Conservation (phyloP, 306 rosid species). For the Casuarina equisetifolia region DNA sequence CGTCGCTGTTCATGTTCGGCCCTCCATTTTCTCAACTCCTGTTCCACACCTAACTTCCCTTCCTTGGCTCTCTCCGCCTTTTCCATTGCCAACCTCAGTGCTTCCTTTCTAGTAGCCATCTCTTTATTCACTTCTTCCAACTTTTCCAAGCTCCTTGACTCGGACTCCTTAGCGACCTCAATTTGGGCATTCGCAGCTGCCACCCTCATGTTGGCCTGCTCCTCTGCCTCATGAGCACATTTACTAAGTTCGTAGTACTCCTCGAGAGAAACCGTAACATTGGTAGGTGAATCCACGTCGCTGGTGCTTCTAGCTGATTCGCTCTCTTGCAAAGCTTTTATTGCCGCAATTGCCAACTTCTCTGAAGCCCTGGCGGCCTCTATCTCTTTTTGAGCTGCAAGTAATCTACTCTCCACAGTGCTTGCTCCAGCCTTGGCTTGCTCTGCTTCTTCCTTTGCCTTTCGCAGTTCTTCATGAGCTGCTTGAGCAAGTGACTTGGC, state of each 20-base stretch:
- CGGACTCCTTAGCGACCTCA: constrained; percentile 78
- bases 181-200: constrained; percentile 72
- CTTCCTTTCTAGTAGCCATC: constrained; percentile 73
- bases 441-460: constrained; percentile 76
- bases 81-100: constrained; percentile 73
- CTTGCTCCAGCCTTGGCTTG: constrained; percentile 95
- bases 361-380: constrained; percentile 98
- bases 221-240: constrained; percentile 92
- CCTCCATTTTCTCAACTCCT: constrained; percentile 93
- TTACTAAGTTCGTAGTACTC: constrained; percentile 96
- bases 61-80: constrained; percentile 97
- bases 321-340: constrained; percentile 93
- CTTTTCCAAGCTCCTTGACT: constrained; percentile 69
- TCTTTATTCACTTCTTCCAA: constrained; percentile 78
- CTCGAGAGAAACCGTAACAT: constrained; percentile 80
- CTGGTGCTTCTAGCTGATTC: constrained; percentile 57
- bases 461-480: constrained; percentile 72
- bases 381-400: constrained; percentile 88
- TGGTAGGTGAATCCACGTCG: constrained; percentile 52
- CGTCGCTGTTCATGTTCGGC: constrained; percentile 82
- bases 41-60: constrained; percentile 95
- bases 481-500: constrained; percentile 72
- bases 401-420: constrained; percentile 81
- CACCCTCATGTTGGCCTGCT: constrained; percentile 76
- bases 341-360: constrained; percentile 81